These are phyloP conservation scores for Boletus rubropictus DNA, from an alignment of 768 basidiomycete genomes.

Conservation along the genomic window DNA sequence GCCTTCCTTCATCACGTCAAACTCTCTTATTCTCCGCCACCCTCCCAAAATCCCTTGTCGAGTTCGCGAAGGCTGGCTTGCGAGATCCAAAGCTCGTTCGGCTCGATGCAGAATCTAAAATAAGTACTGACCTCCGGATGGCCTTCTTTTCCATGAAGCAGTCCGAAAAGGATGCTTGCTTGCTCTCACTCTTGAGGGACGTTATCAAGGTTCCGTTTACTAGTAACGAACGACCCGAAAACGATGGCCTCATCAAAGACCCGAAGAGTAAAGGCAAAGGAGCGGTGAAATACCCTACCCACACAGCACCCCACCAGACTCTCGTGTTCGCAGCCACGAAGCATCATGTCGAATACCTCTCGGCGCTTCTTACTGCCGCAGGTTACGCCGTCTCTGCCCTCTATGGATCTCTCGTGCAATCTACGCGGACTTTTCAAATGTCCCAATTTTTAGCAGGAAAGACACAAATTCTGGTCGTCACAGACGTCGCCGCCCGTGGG, in stretches of 20 bases:
- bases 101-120: constrained; percentile 94
- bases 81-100: constrained; percentile 91
- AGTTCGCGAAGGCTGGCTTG: constrained; percentile 97
- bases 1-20: constrained; percentile 81
- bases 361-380: constrained; percentile 65
- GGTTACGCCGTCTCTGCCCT: constrained; percentile 92
- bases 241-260: constrained; percentile 24
- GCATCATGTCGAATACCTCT: constrained; percentile 96
- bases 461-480: constrained; percentile 87
- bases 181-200: constrained; percentile 79
- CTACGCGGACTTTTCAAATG: constrained; percentile 86
- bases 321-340: constrained; percentile 95
- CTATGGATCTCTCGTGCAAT: constrained; percentile 92
- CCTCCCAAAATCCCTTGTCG: constrained; percentile 89
- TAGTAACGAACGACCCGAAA: constrained; percentile 20
- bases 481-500: constrained; percentile 96
- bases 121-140: constrained; percentile 89
- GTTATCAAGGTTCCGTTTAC: constrained; percentile 77
- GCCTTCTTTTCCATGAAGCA: constrained; percentile 91
- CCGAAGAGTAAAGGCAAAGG: constrained; percentile 50
- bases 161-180: constrained; percentile 88
- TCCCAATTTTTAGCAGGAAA: constrained; percentile 76
- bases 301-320: constrained; percentile 81
- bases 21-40: constrained; percentile 96
- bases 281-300: constrained; percentile 39